phyloP scores from a whole-genome alignment of 2,329 filamentous ascomycete genomes.

The Colletotrichum magnum region DNA sequence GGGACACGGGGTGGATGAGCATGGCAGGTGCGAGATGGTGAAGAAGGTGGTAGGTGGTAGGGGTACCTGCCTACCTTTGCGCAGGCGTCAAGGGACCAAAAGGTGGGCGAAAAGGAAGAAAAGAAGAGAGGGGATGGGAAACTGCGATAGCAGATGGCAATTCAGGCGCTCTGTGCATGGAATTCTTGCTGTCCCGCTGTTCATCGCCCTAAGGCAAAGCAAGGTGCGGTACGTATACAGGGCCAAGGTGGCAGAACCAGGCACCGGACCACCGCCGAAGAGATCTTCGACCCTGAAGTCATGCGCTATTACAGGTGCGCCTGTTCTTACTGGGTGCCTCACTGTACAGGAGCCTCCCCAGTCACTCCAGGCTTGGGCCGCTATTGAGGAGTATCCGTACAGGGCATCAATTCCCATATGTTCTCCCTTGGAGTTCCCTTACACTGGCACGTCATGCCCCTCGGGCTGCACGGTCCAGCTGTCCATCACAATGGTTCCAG shows the following conservation, averaged over 20 bases:
- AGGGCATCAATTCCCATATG: neutral
- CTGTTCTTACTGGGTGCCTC: too few species aligned
- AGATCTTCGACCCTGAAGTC: too few species aligned
- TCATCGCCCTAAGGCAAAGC: neutral
- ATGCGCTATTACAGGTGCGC: too few species aligned
- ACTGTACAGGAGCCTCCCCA: too few species aligned
- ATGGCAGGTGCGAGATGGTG: too few species aligned
- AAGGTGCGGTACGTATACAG: neutral
- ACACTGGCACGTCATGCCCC: slow-evolving; percentile 4
- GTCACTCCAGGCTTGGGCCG: slow-evolving; percentile 6
- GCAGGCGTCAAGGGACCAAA: slow-evolving; percentile 2
- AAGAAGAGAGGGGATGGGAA: slow-evolving; percentile 30
- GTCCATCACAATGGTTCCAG: slow-evolving; percentile 20
- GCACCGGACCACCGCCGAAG: too few species aligned
- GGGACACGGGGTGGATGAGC: neutral
- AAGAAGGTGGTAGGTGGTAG: too few species aligned
- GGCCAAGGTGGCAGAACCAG: too few species aligned
- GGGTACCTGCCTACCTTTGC: neutral
- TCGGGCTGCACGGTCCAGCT: slow-evolving; percentile 24
- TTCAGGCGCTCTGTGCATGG: slow-evolving; percentile 31
- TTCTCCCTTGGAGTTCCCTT: neutral
- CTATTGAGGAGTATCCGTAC: too few species aligned
- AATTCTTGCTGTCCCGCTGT: slow-evolving; percentile 6
- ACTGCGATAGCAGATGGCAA: slow-evolving; percentile 40
- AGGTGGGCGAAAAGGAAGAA: slow-evolving; percentile 8